Base-by-base conservation (phyloP, 768 basidiomycete species). In the Boletus sp. region DNA sequence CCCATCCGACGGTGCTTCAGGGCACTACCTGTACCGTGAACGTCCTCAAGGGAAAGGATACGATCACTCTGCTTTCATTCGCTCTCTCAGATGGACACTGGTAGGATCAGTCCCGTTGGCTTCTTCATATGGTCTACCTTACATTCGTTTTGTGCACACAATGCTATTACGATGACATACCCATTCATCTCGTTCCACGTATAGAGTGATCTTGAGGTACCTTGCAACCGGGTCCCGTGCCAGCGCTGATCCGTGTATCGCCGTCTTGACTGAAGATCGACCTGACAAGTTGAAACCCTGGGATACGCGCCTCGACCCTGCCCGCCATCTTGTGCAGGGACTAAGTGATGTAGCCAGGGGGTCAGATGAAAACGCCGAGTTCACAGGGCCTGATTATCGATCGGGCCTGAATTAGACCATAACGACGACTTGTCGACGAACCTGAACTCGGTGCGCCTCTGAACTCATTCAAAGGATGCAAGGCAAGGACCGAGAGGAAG, bases 171-270 rank as follows among this genome's bases (percentile, higher is more conserved):
- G 11, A 35, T 48, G 23, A 30, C 14, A 33, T 45, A 5, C 54
- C 29, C 19, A 29, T 23, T 30, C 13, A 33, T 43, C 32, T 17
- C 17, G 27, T 23, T 37, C 38, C 5, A n/a, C n/a, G n/a, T 19
- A 25, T 33, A 37, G 15, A 14, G 25, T 11, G 30, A 43, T 42
- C 29, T 15, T 37, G 10, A 14, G 14, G 55, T 27, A 39, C 38
- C 35, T 47, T 15, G 43, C 8, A n/a, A 15, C 32, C 39, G 8
- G 39, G 27, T 42, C 38, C 45, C 54, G 32, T 25, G 13, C 38
- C 17, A 19, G 30, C 15, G 41, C 17, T 49, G 48, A 48, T 53
- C 51, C 53, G 50, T 48, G n/a, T 51, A 35, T 42, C 35, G 47
- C 56, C 52, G 47, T 23, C 34, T 42, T 13, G 34, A 19, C 41